Base-by-base conservation (phyloP, 2,329 filamentous ascomycete species). In the Penicillium sp. region DNA sequence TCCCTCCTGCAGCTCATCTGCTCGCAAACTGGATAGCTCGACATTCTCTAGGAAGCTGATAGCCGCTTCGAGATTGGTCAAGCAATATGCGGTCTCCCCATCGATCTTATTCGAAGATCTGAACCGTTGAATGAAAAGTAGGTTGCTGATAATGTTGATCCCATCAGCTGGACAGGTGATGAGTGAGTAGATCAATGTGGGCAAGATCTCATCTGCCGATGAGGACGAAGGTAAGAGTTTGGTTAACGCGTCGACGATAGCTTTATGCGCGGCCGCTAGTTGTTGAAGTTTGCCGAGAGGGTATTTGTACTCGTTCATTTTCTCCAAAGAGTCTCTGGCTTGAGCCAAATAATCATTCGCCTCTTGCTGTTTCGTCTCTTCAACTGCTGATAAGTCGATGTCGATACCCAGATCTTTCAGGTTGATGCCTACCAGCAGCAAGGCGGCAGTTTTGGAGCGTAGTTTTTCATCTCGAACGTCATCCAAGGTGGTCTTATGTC, bases 11-110 rank as follows among this genome's bases (percentile, higher is more conserved):
- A 81, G 76, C 72, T 96, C 92, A 62, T 96, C 90, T 6, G 88
- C 88, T 52, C 92, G 86, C 7, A 99, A 79, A 26, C 90, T 96
- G 7, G 93, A 90, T 24, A 99, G 82, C 72, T 99, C 95, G 27
- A 99, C 95, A 0, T 93, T 98, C 69, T 98, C 90, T 14, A 99
- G 79, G 69, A 99, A 99, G 52, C 90, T 93, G 55, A 98, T 91
- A 56, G 93, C 90, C 19, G 95, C 95, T 75, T 99, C 95, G 1
- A 99, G 83, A 65, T 96, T 99, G 41, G 96, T 97, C 56, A 99
- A 80, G 69, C 95, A 98, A 74, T 99, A 99, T 1, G 95, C 93
- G 13, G 93, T 90, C 75, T 99, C 95, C 16, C 95, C 95, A 56
- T 96, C 91, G 37, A 98, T 84, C 68, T 93, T 96, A 62, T 82